Conservation (phyloP, 495 filamentous ascomycete species). For the Hypomontagnella monticulosa region DNA sequence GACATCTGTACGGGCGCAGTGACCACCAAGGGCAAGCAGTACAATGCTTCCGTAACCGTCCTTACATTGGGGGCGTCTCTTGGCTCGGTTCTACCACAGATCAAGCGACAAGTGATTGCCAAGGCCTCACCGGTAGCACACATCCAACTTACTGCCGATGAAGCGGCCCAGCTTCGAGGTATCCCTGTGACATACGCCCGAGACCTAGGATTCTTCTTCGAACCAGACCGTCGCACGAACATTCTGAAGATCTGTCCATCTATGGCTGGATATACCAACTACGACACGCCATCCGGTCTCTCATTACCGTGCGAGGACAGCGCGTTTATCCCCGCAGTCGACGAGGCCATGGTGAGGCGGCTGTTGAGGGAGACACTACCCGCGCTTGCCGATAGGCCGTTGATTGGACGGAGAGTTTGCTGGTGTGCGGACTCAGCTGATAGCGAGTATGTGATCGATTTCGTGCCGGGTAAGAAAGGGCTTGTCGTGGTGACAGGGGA, state of each 20-base stretch:
- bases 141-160: slow-evolving; percentile 61
- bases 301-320: slow-evolving; percentile 47
- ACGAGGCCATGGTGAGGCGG: slow-evolving; percentile 57
- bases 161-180: slow-evolving; percentile 59
- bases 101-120: slow-evolving; percentile 54
- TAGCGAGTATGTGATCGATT: slow-evolving; percentile 66
- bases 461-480: slow-evolving; percentile 55
- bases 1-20: slow-evolving; percentile 28
- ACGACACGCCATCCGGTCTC: slow-evolving; percentile 16
- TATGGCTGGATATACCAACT: slow-evolving; percentile 64
- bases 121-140: slow-evolving; percentile 64
- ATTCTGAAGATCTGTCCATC: slow-evolving; percentile 65
- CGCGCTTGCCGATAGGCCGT: slow-evolving; percentile 56
- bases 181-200: slow-evolving; percentile 65
- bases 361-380: slow-evolving; percentile 62
- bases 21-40: slow-evolving; percentile 18
- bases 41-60: slow-evolving; percentile 26
- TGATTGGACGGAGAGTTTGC: slow-evolving; percentile 60
- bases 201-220: slow-evolving; percentile 69
- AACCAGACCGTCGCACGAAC: slow-evolving; percentile 63
- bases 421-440: slow-evolving; percentile 68
- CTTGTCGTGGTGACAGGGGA: slow-evolving; percentile 62
- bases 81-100: slow-evolving; percentile 38
- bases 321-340: slow-evolving; percentile 57
- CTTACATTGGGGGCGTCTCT: slow-evolving; percentile 43